Evolutionary conservation across 371 early-diverging fungal genomes (phyloP).

Genomic region (Mucor lusitanicus): DNA sequence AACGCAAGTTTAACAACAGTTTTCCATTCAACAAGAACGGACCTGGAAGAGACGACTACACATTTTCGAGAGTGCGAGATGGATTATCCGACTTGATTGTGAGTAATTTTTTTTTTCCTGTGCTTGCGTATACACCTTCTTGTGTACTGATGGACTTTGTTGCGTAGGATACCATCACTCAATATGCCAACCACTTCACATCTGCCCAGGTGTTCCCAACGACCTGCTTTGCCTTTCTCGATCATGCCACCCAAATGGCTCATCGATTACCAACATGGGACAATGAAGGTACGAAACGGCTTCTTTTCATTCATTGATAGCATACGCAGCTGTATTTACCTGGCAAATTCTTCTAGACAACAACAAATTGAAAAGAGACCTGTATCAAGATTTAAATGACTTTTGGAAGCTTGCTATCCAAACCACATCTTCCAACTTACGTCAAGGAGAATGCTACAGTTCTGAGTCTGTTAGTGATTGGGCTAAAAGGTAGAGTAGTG

Average conservation of each 20-base stretch:
- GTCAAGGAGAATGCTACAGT: conserved; percentile 78
- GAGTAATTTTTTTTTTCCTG: conserved; percentile 27
- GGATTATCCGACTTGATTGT: conserved; percentile 71
- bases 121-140: too few relatives aligned
- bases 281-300: conserved; percentile 26
- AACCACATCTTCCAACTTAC: conserved; percentile 69
- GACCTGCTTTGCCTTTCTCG: conserved; percentile 76
- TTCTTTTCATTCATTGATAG: neutral
- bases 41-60: conserved; percentile 82
- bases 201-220: conserved; percentile 71
- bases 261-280: conserved; percentile 88
- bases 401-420: conserved; percentile 79
- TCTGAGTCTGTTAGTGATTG: conserved; percentile 77
- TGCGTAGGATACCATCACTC: conserved; percentile 67
- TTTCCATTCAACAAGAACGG: conserved; percentile 89
- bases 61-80: conserved; percentile 85
- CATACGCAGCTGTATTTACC: neutral
- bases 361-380: conserved; percentile 65
- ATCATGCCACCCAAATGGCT: conserved; percentile 72
- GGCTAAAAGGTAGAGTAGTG: conserved; percentile 60
- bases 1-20: conserved; percentile 70
- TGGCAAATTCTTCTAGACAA: conserved; percentile 29
- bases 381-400: conserved; percentile 73
- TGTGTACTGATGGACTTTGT: neutral
- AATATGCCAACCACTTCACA: conserved; percentile 86